Base-by-base conservation (phyloP, 768 basidiomycete species). In the Lentinula sp. region DNA sequence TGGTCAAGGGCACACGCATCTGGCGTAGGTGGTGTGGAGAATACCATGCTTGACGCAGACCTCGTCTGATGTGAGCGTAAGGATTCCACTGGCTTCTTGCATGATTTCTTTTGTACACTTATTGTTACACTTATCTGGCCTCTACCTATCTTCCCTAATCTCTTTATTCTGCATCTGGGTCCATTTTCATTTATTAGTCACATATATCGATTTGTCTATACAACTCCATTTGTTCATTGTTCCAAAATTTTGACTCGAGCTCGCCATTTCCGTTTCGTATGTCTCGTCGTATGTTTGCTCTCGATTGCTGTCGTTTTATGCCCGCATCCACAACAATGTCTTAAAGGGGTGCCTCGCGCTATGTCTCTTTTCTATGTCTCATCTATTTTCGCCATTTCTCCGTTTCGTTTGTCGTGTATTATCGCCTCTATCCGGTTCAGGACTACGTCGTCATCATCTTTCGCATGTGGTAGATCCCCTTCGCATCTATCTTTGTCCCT, bases 1-100 rank as follows among this genome's bases (percentile, higher is more conserved):
- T 90, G 87, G 87, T 88, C 89, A 48, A 83, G 77, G 66, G 74
- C 71, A 43, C 79, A 85, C 70, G 66, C 71, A 68, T 56, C 77
- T 68, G 60, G 73, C 74, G 67, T 70, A 53, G 66, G 69, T 51
- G 66, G 68, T 48, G 67, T 72, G 33, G 80, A 80, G 66, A 72
- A 71, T 51, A 82, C 82, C 80, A 72, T 77, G 62, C 72, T 81
- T 62, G 75, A 76, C 65, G 59, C 52, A 7, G 62, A 63, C 28
- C 42, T 55, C 12, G 52, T 57, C 32, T 63, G 54, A 60, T 16
- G 50, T 56, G 41, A 56, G 37, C 39, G 37, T 10, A 20, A 12
- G 37, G 37, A 15, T 36, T 18, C n/a, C 51, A 35, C 57, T 20
- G 46, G 57, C 46, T 42, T 45, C 28, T 43, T 57, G 13, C 51